Base-by-base conservation (phyloP, 495 filamentous ascomycete species). In the Penicillium argentinense region DNA sequence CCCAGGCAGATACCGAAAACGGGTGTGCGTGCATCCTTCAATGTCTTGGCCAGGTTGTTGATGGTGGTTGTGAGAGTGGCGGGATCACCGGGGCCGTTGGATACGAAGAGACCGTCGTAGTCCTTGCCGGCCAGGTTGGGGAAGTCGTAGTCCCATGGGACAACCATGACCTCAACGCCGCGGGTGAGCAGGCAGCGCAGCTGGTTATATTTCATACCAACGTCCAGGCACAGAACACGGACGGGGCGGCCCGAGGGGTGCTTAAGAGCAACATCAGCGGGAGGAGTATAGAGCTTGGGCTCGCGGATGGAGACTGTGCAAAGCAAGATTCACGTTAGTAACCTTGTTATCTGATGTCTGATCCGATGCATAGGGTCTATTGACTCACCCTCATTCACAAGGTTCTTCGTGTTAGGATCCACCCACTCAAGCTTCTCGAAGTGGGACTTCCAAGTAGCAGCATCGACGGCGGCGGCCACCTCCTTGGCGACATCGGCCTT, bases 151-250 rank as follows among this genome's bases (percentile, higher is more conserved):
- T 97, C 83, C 90, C 91, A 97, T 9, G 93, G 93, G 25, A 95
- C 90, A 34, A 96, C 90, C 55, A 92, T 73, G 46, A 98, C 91
- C 62, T 97, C 93, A 17, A 97, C 84, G n/a, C 93, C 93, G 50
- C 93, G 82, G 43, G 79, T 82, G 29, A 98, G 76, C 39, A 98
- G 81, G 72, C 93, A 98, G 47, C 93, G 79, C 36, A 98, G 77
- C 74, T 98, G 93, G 71, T 97, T 98, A 72, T 86, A 95, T 68
- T 98, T 98, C 73, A 97, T 80, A 54, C 93, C 93, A 44, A 98
- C 92, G 71, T 98, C 93, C 45, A 98, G 77, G 62, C 89, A 95
- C 23, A 98, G 75, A 34, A 98, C 83, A 52, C 91, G 87, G 41
- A 96, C 73, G 30, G 83, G 74, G 39, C 90, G 87, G 21, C 93